Percentiles rank a stretch among this genome's conserved stretches.
These are phyloP conservation scores for Lophiostoma macrostomum DNA, from an alignment of 495 filamentous ascomycete genomes.

Conservation along the genomic window DNA sequence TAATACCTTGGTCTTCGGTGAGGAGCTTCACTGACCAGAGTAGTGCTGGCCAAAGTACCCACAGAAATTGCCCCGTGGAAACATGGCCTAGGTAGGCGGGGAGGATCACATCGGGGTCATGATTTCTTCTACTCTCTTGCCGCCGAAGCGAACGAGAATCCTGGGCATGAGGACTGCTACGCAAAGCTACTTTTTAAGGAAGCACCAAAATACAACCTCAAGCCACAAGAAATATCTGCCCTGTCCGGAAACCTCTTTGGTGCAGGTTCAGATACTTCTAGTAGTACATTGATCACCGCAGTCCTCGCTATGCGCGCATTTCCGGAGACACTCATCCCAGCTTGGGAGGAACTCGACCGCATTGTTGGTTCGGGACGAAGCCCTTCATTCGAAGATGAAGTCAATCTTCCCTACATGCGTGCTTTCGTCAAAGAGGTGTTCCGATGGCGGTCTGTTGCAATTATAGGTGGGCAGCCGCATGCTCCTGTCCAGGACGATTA, in stretches of 20 bases:
- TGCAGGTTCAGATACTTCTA: conserved; percentile 35
- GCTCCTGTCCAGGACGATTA: conserved; percentile 39
- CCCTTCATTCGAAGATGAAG: conserved; percentile 37
- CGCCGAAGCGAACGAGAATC: conserved; percentile 40
- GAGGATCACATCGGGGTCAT: conserved; percentile 32
- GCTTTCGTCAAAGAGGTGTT: conserved; percentile 42
- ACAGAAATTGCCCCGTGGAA: conserved; percentile 43
- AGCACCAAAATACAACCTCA: conserved; percentile 41
- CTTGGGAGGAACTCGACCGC: conserved; percentile 41
- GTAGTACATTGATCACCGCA: conserved; percentile 39
- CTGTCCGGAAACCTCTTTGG: conserved; percentile 38
- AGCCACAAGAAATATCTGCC: conserved; percentile 41
- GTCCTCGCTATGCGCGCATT: conserved; percentile 40
- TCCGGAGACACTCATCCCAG: conserved; percentile 34
- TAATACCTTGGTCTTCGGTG: neutral
- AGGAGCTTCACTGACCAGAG: neutral
- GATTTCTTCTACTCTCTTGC: conserved; percentile 46
- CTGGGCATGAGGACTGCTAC: conserved; percentile 41
- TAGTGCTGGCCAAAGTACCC: conserved; percentile 43
- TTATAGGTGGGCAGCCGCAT: conserved; percentile 42
- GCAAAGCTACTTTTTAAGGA: conserved; percentile 44
- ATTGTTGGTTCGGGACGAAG: conserved; percentile 37
- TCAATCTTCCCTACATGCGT: conserved; percentile 35
- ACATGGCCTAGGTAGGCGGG: conserved; percentile 39
- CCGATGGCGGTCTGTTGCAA: conserved; percentile 40